Conservation (phyloP, 768 basidiomycete genomes). For the Termitomyces heimii region DNA sequence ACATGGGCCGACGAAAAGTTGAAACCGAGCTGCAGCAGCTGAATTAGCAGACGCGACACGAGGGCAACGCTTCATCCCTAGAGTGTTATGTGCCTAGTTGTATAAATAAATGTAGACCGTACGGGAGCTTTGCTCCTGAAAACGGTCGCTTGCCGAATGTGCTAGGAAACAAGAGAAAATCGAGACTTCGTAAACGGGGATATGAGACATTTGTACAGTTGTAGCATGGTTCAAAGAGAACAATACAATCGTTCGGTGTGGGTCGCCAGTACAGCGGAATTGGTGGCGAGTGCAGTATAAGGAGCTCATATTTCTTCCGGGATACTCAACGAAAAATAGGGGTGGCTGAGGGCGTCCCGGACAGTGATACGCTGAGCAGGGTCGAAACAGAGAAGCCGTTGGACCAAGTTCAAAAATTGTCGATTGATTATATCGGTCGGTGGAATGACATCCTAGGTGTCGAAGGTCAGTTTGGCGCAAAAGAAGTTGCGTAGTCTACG, state of each 20-base stretch:
- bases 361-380: conserved; percentile 86
- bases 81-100: conserved; percentile 1
- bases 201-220: conserved; percentile 10
- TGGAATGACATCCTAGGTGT: conserved; percentile 73
- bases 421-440: conserved; percentile 67
- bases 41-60: not conserved
- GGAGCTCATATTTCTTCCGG: conserved; percentile 56
- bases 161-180: conserved; percentile 4
- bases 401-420: conserved; percentile 85
- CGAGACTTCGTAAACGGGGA: conserved; percentile 3
- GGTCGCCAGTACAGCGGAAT: not conserved
- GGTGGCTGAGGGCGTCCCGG: conserved; percentile 80
- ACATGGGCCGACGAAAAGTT: not conserved
- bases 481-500: conserved; percentile 19
- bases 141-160: conserved; percentile 5
- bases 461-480: conserved; percentile 6
- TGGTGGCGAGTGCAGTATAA: conserved; percentile 3
- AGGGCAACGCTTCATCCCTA: not conserved
- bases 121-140: not conserved
- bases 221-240: conserved; percentile 7
- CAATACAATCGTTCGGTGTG: conserved; percentile 4
- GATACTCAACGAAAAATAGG: conserved; percentile 71
- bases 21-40: not conserved
- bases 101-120: not conserved
- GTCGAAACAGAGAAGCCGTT: conserved; percentile 84